phyloP scores from a whole-genome alignment of 1,284 basidiomycete genomes.

The Tilletia walkeri region DNA sequence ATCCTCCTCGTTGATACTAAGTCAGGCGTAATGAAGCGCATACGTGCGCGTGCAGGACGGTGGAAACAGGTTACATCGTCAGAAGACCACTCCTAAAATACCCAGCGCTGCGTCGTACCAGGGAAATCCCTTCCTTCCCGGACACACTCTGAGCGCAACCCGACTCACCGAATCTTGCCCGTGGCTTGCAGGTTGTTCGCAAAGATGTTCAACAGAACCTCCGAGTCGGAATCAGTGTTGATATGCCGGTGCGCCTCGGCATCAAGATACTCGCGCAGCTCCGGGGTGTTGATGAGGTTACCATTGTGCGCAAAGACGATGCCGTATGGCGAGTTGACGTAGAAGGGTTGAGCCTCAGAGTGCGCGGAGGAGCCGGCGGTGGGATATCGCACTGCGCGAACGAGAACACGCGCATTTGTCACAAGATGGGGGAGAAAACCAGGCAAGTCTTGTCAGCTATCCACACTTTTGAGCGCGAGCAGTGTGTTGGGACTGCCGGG shows the following conservation, averaged over 20 bases:
- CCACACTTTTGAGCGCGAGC: not conserved
- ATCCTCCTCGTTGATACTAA: conserved; percentile 91
- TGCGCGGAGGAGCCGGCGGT: conserved; percentile 94
- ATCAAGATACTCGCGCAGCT: conserved; percentile 87
- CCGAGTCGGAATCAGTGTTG: conserved; percentile 98
- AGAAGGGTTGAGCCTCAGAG: conserved; percentile 99
- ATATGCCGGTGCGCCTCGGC: conserved; percentile 96
- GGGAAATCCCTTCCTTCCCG: too few relatives aligned
- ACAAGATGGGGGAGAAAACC: not conserved
- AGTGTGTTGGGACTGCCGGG: not conserved
- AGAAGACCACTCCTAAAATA: too few relatives aligned
- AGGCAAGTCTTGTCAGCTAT: not conserved
- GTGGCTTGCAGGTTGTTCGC: conserved; percentile 97
- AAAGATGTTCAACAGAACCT: conserved; percentile 93
- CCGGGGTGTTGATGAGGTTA: conserved; percentile 90
- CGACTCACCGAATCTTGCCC: conserved; percentile 77
- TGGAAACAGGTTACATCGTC: too few relatives aligned
- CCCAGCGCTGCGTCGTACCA: too few relatives aligned
- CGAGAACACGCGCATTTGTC: not conserved
- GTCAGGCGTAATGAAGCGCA: not conserved
- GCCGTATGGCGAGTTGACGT: conserved; percentile 98
- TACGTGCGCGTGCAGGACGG: too few relatives aligned
- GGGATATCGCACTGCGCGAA: conserved; percentile 63
- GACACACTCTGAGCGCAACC: not conserved
- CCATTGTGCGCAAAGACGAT: conserved; percentile 99